Evolutionary conservation across 441 rosid species (phyloP).

Genomic region (Syzygium syzygioides): DNA sequence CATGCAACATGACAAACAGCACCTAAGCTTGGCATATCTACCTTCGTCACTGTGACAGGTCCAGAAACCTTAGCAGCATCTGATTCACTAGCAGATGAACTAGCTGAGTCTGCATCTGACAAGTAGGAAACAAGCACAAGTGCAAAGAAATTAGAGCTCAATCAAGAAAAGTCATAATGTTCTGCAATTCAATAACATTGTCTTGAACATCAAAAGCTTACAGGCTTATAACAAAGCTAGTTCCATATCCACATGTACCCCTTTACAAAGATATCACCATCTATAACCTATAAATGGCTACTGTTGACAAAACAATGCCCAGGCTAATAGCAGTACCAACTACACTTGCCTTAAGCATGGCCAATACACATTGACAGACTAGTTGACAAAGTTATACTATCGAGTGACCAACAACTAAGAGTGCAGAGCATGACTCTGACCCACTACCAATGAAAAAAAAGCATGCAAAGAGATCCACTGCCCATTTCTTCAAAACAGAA

Average conservation of each 20-base stretch:
- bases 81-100: slow-evolving; percentile 52
- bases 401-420: background rate
- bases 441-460: background rate
- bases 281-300: background rate
- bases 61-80: slow-evolving; percentile 45
- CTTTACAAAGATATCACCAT: background rate
- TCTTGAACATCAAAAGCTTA: background rate
- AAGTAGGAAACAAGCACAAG: slow-evolving; percentile 10
- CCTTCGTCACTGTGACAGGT: slow-evolving; percentile 33
- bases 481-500: background rate
- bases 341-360: background rate
- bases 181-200: background rate
- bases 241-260: background rate
- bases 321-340: background rate
- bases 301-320: background rate
- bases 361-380: background rate
- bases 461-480: background rate
- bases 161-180: background rate
- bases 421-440: background rate
- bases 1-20: background rate
- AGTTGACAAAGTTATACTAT: background rate
- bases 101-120: slow-evolving; percentile 65
- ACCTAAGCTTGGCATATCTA: slow-evolving; percentile 7
- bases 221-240: background rate
- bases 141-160: background rate